phyloP scores from a whole-genome alignment of 306 rosid genomes.

The Abrus pulchellus region DNA sequence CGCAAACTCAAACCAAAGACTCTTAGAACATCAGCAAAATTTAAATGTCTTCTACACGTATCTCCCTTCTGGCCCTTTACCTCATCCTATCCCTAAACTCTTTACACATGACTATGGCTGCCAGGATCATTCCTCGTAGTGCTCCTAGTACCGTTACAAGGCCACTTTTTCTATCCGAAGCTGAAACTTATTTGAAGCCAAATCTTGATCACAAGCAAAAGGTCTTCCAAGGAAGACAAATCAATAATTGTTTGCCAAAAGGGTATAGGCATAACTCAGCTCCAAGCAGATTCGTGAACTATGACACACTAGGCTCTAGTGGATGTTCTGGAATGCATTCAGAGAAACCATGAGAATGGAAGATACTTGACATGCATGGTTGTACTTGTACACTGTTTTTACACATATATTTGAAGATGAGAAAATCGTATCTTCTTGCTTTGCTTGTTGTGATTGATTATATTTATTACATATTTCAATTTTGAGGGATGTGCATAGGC shows the following conservation, averaged over 20 bases:
- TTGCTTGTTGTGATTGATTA: constrained; percentile 41
- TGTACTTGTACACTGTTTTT: constrained; percentile 53
- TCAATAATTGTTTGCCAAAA: constrained; percentile 77
- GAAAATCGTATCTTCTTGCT: constrained; percentile 23
- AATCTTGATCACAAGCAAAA: constrained; percentile 50
- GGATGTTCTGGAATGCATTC: constrained; percentile 56
- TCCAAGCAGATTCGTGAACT: constrained; percentile 85
- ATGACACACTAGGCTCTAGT: constrained; percentile 52
- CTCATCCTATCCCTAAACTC: constrained; percentile 51
- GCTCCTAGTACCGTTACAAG: constrained; percentile 83
- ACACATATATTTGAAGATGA: constrained; percentile 34
- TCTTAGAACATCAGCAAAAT: neutral
- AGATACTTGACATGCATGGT: neutral
- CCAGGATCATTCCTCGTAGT: constrained; percentile 70
- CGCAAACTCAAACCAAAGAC: constrained; percentile 36
- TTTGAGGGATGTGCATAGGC: constrained; percentile 50
- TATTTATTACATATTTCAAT: constrained; percentile 34
- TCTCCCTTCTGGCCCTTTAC: constrained; percentile 46
- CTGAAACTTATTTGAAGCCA: constrained; percentile 53
- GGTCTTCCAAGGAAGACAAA: constrained; percentile 55
- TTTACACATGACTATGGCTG: constrained; percentile 55
- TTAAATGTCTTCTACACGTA: constrained; percentile 52
- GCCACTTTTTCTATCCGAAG: constrained; percentile 61
- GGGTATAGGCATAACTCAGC: constrained; percentile 79
- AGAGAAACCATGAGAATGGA: constrained; percentile 60